A percentile compares a stretch with the other conserved stretches of the same genome.
These are phyloP conservation scores for Myotisia sp. DNA, from an alignment of 2,329 filamentous ascomycete genomes.

Conservation along the genomic window DNA sequence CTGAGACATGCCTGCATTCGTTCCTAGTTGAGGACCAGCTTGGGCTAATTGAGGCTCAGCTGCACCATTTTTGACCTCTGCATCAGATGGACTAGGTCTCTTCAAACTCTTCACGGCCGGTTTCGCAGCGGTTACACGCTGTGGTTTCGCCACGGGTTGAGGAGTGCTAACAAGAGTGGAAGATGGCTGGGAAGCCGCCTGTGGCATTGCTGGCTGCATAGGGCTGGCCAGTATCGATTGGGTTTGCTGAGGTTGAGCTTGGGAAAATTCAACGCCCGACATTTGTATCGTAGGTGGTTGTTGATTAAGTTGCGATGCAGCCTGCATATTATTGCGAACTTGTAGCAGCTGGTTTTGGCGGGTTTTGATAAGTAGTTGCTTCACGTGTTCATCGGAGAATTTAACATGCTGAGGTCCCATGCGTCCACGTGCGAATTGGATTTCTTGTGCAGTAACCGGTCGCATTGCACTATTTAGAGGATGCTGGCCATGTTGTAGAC, in stretches of 20 bases:
- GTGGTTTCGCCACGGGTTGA: constrained; percentile 13
- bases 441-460: constrained; percentile 23
- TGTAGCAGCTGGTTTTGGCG: constrained; percentile 21
- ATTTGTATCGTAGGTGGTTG: constrained; percentile 1
- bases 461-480: constrained; percentile 14
- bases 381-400: constrained; percentile 31
- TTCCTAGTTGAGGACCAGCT: constrained; percentile 12
- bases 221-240: not conserved
- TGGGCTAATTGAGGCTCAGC: constrained; percentile 17
- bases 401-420: constrained; percentile 22
- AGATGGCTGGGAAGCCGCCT: constrained; percentile 3
- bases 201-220: constrained; percentile 3
- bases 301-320: not conserved
- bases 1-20: constrained; percentile 14
- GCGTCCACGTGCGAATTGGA: constrained; percentile 24
- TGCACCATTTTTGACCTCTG: constrained; percentile 27
- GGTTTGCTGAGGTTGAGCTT: not conserved
- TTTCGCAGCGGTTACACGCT: constrained; percentile 19
- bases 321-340: constrained; percentile 2
- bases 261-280: too few species aligned
- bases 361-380: constrained; percentile 22
- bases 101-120: constrained; percentile 28
- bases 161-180: not conserved
- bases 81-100: constrained; percentile 33
- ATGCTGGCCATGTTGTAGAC: constrained; percentile 12